These are phyloP conservation scores for Cinnamomum micranthum DNA, from an alignment of 164 flowering plant species.

Conservation along the genomic window DNA sequence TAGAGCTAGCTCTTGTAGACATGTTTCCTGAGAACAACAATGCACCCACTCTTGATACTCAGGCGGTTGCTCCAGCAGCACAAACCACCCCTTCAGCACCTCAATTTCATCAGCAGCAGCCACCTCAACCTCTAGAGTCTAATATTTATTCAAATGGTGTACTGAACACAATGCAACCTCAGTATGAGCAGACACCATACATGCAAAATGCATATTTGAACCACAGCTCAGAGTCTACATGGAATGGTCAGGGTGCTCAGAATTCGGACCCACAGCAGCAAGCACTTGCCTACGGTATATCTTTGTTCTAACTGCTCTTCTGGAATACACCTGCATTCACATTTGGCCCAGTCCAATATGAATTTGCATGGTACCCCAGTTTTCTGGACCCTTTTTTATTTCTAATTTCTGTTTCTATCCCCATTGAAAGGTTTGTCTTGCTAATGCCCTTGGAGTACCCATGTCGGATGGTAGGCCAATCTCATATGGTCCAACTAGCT, in stretches of 20 bases:
- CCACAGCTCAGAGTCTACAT: slow-evolving; percentile 24
- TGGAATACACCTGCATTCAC: not conserved
- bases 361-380: not conserved
- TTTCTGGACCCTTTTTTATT: not conserved
- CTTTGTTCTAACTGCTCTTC: not conserved
- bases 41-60: slow-evolving; percentile 24
- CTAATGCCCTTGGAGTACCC: not conserved
- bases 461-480: not conserved
- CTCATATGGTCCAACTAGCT: not conserved
- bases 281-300: slow-evolving; percentile 36
- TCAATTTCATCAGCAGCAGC: slow-evolving; percentile 45
- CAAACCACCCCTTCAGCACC: slow-evolving; percentile 35
- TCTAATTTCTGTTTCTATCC: not conserved
- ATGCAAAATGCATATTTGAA: slow-evolving; percentile 28
- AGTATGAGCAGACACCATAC: slow-evolving; percentile 42
- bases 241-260: slow-evolving; percentile 63
- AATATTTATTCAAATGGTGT: slow-evolving; percentile 54
- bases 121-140: slow-evolving; percentile 35
- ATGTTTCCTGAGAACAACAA: slow-evolving; percentile 44
- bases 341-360: not conserved
- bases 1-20: slow-evolving; percentile 56
- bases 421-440: not conserved
- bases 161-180: slow-evolving; percentile 34
- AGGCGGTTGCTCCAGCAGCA: slow-evolving; percentile 29
- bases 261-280: slow-evolving; percentile 35